Conservation (phyloP, 164 flowering plant genomes). For the Umbilicus rupestris region DNA sequence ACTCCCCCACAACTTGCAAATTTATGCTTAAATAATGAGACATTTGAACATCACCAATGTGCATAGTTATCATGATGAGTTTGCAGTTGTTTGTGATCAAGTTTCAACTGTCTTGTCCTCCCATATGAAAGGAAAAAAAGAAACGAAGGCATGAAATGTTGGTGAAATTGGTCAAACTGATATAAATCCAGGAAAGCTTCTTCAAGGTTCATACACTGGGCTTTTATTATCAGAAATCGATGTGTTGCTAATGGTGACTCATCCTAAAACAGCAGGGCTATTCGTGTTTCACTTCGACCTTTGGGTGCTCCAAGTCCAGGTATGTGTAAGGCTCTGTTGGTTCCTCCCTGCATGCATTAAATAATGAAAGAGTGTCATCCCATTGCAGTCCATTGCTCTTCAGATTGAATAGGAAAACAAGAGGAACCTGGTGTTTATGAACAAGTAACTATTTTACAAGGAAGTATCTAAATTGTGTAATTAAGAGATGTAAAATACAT, state of each 20-base stretch:
- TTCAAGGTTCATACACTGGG: background rate
- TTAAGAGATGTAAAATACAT: too few relatives aligned
- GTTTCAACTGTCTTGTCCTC: too few relatives aligned
- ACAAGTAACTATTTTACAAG: background rate
- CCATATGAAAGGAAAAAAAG: too few relatives aligned
- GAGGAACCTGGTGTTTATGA: background rate
- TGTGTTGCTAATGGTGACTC: too few relatives aligned
- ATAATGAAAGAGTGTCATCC: background rate
- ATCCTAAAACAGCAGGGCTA: conserved; percentile 11
- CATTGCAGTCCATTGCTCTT: background rate
- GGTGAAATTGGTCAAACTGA: background rate
- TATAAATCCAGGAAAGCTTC: background rate
- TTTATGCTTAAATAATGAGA: background rate
- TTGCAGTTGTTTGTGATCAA: too few relatives aligned
- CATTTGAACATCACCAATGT: background rate
- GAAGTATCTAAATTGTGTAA: background rate
- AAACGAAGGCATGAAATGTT: background rate
- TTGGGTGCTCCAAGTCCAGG: conserved; percentile 64
- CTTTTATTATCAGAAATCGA: background rate
- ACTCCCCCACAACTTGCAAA: background rate
- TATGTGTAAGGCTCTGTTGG: conserved; percentile 67
- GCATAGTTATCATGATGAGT: too few relatives aligned
- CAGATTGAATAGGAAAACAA: background rate
- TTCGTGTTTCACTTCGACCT: conserved; percentile 55
- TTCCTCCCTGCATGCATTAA: conserved; percentile 53